phyloP scores from a whole-genome alignment of 2,329 filamentous ascomycete species.

The Exophiala alcalophila region DNA sequence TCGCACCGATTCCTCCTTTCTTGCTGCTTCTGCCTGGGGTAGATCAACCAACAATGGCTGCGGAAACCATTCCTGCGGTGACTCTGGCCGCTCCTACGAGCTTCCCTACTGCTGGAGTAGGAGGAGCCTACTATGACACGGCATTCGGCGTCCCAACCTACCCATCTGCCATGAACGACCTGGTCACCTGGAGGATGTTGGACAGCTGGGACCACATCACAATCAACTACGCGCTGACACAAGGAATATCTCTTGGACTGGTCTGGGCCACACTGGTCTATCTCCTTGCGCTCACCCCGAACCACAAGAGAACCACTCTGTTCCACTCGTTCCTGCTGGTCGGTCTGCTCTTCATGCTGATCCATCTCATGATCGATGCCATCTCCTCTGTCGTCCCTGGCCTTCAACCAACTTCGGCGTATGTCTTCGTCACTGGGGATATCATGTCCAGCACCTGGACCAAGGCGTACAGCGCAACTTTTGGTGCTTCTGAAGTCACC shows the following conservation, averaged over 20 bases:
- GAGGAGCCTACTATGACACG: slow-evolving; percentile 20
- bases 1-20: too few relatives aligned
- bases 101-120: slow-evolving; percentile 23
- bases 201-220: slow-evolving; percentile 19
- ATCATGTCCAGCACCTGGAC: slow-evolving; percentile 19
- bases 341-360: slow-evolving; percentile 18
- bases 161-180: slow-evolving; percentile 4
- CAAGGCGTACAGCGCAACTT: slow-evolving; percentile 11
- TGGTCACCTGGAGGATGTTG: slow-evolving; percentile 19
- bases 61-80: slow-evolving; percentile 3
- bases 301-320: slow-evolving; percentile 20
- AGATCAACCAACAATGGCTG: slow-evolving; percentile 1
- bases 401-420: slow-evolving; percentile 16
- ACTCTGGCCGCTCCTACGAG: slow-evolving; percentile 5
- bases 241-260: slow-evolving; percentile 20
- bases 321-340: slow-evolving; percentile 24
- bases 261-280: slow-evolving; percentile 25
- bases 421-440: slow-evolving; percentile 19
- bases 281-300: slow-evolving; percentile 23
- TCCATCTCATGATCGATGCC: slow-evolving; percentile 21
- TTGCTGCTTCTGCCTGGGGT: neutral
- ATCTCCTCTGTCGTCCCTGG: slow-evolving; percentile 18
- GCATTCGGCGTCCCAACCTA: slow-evolving; percentile 22
- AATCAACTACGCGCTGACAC: slow-evolving; percentile 11
- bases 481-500: slow-evolving; percentile 9